phyloP scores from a whole-genome alignment of 2,329 filamentous ascomycete species.

The Huntiella abstrusa region DNA sequence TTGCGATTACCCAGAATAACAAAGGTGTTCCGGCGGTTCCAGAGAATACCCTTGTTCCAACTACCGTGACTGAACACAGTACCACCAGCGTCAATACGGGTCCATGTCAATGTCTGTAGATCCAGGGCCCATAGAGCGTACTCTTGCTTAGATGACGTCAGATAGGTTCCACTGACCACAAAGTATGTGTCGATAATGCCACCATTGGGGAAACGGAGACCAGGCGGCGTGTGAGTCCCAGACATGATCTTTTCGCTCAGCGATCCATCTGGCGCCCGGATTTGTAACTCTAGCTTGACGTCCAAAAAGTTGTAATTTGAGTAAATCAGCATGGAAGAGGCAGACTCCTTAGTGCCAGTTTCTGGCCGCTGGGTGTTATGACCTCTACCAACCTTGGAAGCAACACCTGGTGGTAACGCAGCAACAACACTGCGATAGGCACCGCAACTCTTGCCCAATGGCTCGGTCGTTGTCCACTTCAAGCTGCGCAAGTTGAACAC shows the following conservation, averaged over 20 bases:
- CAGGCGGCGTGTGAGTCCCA: slow-evolving; percentile 70
- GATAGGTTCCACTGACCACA: slow-evolving; percentile 89
- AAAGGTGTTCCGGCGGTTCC: slow-evolving; percentile 86
- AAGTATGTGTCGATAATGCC: slow-evolving; percentile 92
- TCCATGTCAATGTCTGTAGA: slow-evolving; percentile 75
- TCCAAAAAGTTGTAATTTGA: slow-evolving; percentile 98
- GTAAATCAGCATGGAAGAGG: slow-evolving; percentile 79
- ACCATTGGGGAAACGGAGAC: slow-evolving; percentile 85
- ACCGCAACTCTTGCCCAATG: slow-evolving; percentile 79
- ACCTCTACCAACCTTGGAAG: slow-evolving; percentile 46
- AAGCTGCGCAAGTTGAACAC: slow-evolving; percentile 91
- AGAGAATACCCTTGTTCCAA: slow-evolving; percentile 90
- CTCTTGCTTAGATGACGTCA: slow-evolving; percentile 95
- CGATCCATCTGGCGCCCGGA: slow-evolving; percentile 66
- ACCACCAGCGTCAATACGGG: slow-evolving; percentile 82
- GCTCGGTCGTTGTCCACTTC: slow-evolving; percentile 84
- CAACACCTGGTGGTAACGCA: slow-evolving; percentile 50
- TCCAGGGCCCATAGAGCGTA: slow-evolving; percentile 95
- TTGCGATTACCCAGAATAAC: slow-evolving; percentile 90
- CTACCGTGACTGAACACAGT: slow-evolving; percentile 92
- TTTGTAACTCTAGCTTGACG: slow-evolving; percentile 85
- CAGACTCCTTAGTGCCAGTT: slow-evolving; percentile 28
- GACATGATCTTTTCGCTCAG: slow-evolving; percentile 80
- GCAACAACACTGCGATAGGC: slow-evolving; percentile 92
- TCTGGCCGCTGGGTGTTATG: slow-evolving; percentile 19